Base-by-base conservation (phyloP, 495 filamentous ascomycete species). In the Articulospora tetracladia region DNA sequence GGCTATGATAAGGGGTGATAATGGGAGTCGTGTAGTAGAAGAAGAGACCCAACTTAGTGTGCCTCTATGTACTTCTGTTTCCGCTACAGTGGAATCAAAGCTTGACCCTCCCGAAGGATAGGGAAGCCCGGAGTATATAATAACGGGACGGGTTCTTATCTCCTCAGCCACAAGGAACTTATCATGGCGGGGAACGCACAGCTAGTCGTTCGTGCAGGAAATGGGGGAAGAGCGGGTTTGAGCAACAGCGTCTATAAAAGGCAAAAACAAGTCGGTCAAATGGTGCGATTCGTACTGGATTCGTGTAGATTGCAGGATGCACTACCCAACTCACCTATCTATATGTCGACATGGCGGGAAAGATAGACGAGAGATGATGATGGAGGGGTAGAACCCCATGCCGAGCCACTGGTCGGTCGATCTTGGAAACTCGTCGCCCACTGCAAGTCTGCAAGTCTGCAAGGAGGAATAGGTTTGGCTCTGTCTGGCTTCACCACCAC, bases 241-340 rank as follows among this genome's bases (percentile, higher is more conserved):
- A 49, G 20, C 39, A 6, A 48, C 15, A n/a, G 17, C 10, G 39
- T 7, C 39, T 44, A 44, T 44, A 44, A 61, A 36, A 50, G 58
- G 58, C 17, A 32, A 56, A 55, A 61, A 34, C 17, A 55, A 50
- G 47, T 3, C 19, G 25, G 41, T 20, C 25, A 49, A 48, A 57
- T 57, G 55, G 55, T 49, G 49, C 44, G 55, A 57, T 49, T 24
- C 15, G 4, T 48, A 22, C 26, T 30, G 25, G 3, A 30, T 19
- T 1, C 7, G 27, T 28, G 34, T 17, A 49, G 8, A 49, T 36
- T 19, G 27, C 24, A 27, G 47, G 20, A 24, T 8, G 23, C 17
- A 50, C 2, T 24, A 50, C 11, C 39, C n/a, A 20, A n/a, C 44
- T 8, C 8, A 24, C 3, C 11, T 50, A 50, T 24, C 47, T 25